Conservation (phyloP, 495 filamentous ascomycete species). For the Lepraria neglecta region DNA sequence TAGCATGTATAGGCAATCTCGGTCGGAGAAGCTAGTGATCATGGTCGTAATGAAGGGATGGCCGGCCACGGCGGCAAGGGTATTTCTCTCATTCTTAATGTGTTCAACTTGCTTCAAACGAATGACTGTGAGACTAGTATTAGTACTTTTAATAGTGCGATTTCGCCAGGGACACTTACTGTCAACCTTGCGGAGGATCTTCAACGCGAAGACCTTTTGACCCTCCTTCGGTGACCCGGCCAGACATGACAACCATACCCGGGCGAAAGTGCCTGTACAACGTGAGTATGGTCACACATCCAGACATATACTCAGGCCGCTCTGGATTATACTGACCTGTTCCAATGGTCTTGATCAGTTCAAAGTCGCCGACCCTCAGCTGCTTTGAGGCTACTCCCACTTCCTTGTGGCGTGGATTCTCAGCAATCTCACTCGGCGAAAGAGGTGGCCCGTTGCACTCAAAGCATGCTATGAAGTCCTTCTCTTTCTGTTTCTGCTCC, state of each 20-base stretch:
- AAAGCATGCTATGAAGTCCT: conserved; percentile 38
- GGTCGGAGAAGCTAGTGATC: conserved; percentile 82
- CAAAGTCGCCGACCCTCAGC: conserved; percentile 66
- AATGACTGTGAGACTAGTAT: conserved; percentile 56
- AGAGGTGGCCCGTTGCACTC: conserved; percentile 48
- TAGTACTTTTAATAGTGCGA: conserved; percentile 20
- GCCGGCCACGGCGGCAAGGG: conserved; percentile 79
- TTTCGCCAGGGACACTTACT: conserved; percentile 36
- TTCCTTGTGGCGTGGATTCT: conserved; percentile 50
- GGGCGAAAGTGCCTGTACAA: conserved; percentile 79
- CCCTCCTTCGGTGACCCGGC: conserved; percentile 48
- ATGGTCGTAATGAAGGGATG: conserved; percentile 96
- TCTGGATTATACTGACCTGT: conserved; percentile 53
- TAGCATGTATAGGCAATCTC: conserved; percentile 85
- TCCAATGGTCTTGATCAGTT: conserved; percentile 81
- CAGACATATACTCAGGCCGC: background rate
- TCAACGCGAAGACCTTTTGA: conserved; percentile 81
- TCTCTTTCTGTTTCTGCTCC: conserved; percentile 36
- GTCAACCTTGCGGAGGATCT: conserved; percentile 86
- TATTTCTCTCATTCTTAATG: conserved; percentile 85
- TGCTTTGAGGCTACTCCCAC: conserved; percentile 51
- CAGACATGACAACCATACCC: conserved; percentile 79
- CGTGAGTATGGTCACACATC: conserved; percentile 20
- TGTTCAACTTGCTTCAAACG: conserved; percentile 96
- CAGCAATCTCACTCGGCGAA: conserved; percentile 48